These are phyloP conservation scores for Saksenaea vasiformis DNA, from an alignment of 371 early-diverging fungal genomes.

Conservation along the genomic window DNA sequence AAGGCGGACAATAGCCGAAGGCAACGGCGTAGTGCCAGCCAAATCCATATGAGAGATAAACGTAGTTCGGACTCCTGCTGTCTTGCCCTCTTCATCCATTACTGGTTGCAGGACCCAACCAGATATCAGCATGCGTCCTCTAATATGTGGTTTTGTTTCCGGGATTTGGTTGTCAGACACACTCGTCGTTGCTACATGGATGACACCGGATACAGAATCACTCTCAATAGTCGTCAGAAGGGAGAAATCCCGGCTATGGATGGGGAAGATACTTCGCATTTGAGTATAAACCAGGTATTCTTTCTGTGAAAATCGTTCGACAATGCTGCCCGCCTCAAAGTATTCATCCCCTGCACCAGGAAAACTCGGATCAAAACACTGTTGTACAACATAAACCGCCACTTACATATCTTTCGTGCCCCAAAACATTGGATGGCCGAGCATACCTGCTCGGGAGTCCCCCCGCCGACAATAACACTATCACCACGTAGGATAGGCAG, in stretches of 20 bases:
- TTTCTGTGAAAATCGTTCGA: conserved; percentile 57
- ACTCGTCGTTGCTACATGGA: conserved; percentile 58
- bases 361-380: neutral
- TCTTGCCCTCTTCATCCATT: conserved; percentile 32
- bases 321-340: conserved; percentile 51
- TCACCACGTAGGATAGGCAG: conserved; percentile 58
- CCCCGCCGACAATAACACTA: conserved; percentile 38
- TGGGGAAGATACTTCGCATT: conserved; percentile 48
- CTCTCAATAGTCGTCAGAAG: conserved; percentile 53
- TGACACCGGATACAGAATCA: conserved; percentile 50
- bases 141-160: conserved; percentile 42
- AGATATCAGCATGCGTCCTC: conserved; percentile 49
- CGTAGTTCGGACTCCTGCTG: conserved; percentile 42
- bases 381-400: neutral
- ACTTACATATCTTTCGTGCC: conserved; percentile 42
- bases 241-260: conserved; percentile 56
- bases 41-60: conserved; percentile 64
- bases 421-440: conserved; percentile 54
- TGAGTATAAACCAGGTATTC: conserved; percentile 55
- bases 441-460: conserved; percentile 59
- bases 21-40: conserved; percentile 47
- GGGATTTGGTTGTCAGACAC: conserved; percentile 59
- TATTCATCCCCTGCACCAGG: conserved; percentile 53
- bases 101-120: conserved; percentile 61
- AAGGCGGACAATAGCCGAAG: conserved; percentile 48